Evolutionary conservation across 1,284 basidiomycete genomes (phyloP), one percentile per base, ranked within the genome.

Genomic region (Ustilago sp.): DNA sequence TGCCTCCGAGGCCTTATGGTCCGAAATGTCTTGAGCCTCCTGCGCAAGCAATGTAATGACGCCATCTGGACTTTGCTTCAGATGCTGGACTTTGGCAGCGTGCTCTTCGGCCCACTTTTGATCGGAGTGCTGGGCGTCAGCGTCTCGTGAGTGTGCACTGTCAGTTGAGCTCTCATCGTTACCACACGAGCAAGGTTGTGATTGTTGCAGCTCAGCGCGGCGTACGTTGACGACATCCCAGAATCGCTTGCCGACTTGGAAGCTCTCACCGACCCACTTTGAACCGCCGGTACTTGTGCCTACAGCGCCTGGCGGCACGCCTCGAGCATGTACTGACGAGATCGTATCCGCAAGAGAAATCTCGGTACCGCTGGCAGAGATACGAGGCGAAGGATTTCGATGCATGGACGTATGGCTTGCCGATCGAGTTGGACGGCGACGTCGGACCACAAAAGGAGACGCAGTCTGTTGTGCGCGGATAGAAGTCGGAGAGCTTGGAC

Each of bases 241-340:
- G 39, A 85, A 82, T 43, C 77, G 63, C 36, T 68, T 52, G 23
- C 84, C 84, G 9, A 85, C 65, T 57, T 81, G 71, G 53, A 84
- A 86, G 51, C 78, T 81, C 34, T 69, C 58, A 9, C 84, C 84
- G 13, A 84, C 77, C 82, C 82, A 83, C 34, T 82, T 82, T 7
- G 82, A 81, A 17, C 82, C 82, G 3, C 82, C 82, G n/a, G 67
- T 62, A 58, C 81, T 82, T 19, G 81, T 83, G n/a, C 82, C 82
- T 3, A 83, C 72, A 2, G 63, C 57, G 39, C 81, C 81, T 2
- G 78, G 71, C 8, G 34, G 53, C 7, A 82, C 69, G 50, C 74
- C 77, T 28, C 52, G 51, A 6, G 41, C 54, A 12, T 51, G 45
- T 2, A 45, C 55, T 2, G 61, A 36, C 6, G 64, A 51, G n/a